These are phyloP conservation scores for Gastroboletus turbinatus DNA, from an alignment of 1,284 basidiomycete species.

Conservation along the genomic window DNA sequence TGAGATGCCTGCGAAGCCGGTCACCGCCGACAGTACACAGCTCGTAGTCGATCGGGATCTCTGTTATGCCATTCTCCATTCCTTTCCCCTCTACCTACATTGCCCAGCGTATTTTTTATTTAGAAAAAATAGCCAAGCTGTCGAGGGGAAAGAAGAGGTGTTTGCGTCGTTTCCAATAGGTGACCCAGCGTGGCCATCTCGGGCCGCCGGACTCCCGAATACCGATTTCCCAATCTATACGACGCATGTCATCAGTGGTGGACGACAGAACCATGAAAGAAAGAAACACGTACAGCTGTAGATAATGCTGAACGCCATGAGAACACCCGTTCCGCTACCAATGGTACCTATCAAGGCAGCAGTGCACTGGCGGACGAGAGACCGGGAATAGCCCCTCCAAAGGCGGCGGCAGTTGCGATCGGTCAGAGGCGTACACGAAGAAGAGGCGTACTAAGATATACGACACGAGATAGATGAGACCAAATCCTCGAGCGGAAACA, in stretches of 20 bases:
- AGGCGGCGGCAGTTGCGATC: too few relatives aligned
- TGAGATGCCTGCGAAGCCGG: too few relatives aligned
- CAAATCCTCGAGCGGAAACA: constrained; percentile 92
- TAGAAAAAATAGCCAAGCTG: constrained; percentile 1
- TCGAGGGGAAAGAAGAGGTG: background rate
- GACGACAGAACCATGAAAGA: background rate
- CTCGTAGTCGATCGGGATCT: background rate
- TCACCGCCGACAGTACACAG: too few relatives aligned
- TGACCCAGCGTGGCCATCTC: constrained; percentile 76
- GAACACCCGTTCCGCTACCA: constrained; percentile 94
- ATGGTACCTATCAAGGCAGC: constrained; percentile 66
- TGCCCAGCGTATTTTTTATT: constrained; percentile 4
- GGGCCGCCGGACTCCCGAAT: constrained; percentile 66
- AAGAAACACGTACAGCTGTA: constrained; percentile 64
- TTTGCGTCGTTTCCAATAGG: constrained; percentile 45
- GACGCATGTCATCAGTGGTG: background rate
- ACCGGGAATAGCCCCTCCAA: too few relatives aligned
- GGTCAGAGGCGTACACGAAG: too few relatives aligned
- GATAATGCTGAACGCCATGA: constrained; percentile 98
- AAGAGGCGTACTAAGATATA: too few relatives aligned
- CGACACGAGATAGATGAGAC: constrained; percentile 63
- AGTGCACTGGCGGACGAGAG: too few relatives aligned
- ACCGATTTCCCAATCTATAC: constrained; percentile 32
- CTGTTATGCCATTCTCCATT: constrained; percentile 5
- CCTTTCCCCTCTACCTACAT: constrained; percentile 8